Conservation (phyloP, 2,329 filamentous ascomycete genomes). For the Aspergillus quadricinctus region DNA sequence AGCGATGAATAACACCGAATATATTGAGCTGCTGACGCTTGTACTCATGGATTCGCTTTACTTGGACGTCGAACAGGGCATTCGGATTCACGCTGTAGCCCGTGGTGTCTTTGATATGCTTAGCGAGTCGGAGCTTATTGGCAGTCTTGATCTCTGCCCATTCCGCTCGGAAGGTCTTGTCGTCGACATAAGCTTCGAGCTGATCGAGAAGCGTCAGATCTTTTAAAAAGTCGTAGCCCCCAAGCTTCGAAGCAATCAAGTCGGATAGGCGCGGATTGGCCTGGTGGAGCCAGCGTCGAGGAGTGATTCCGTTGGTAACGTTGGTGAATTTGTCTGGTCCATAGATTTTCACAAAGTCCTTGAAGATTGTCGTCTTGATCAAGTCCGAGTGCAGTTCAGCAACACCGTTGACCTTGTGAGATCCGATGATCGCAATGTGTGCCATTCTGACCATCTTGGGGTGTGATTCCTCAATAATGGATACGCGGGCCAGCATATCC, state of each 20-base stretch:
- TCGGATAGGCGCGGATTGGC: constrained; percentile 90
- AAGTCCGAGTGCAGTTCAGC: constrained; percentile 96
- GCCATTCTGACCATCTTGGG: constrained; percentile 99
- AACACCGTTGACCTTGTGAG: constrained; percentile 98
- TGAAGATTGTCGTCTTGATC: constrained; percentile 99
- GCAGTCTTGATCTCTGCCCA: constrained; percentile 96
- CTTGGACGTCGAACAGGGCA: constrained; percentile 91
- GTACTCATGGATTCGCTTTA: constrained; percentile 99
- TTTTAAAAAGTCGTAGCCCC: constrained; percentile 78
- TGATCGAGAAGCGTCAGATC: constrained; percentile 83
- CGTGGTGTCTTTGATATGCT: constrained; percentile 80
- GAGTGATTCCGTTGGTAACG: constrained; percentile 96
- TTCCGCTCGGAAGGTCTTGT: constrained; percentile 86
- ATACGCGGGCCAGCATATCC: constrained; percentile 80
- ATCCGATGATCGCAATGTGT: constrained; percentile 88
- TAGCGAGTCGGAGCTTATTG: constrained; percentile 89
- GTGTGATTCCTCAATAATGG: constrained; percentile 94
- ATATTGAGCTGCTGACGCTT: constrained; percentile 99
- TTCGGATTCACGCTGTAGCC: constrained; percentile 80
- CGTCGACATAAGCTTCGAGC: constrained; percentile 76
- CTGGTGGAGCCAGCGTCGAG: constrained; percentile 93
- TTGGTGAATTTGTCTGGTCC: constrained; percentile 98
- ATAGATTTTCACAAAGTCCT: constrained; percentile 93
- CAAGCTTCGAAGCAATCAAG: constrained; percentile 85
- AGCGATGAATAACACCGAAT: constrained; percentile 94